A percentile compares a stretch with the other conserved stretches of the same genome.
phyloP scores from a whole-genome alignment of 2,329 filamentous ascomycete genomes.

The Calonectria ilicicola region DNA sequence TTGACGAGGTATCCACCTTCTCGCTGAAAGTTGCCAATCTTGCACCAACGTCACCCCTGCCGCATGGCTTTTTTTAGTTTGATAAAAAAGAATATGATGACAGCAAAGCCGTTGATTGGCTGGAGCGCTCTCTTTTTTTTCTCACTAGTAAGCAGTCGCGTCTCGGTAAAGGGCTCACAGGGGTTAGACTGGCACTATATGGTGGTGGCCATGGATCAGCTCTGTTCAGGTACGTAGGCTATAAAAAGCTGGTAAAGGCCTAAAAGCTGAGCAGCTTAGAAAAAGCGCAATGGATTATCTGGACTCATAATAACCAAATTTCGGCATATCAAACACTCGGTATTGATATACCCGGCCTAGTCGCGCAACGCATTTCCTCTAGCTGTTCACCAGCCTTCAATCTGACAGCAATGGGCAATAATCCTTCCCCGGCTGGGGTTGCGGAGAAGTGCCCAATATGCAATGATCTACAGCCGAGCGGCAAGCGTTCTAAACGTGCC shows the following conservation, averaged over 20 bases:
- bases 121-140: neutral
- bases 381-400: neutral
- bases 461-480: neutral
- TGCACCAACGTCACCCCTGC: too few species aligned
- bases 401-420: neutral
- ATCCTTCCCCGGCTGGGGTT: neutral
- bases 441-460: neutral
- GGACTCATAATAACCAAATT: too few species aligned
- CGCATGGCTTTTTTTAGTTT: too few species aligned
- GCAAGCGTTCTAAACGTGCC: neutral
- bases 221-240: neutral
- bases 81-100: neutral
- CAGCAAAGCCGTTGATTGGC: neutral
- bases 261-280: too few species aligned
- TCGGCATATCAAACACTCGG: neutral
- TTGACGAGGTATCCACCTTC: neutral
- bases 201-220: too few species aligned
- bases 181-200: neutral
- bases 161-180: neutral
- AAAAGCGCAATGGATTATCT: too few species aligned
- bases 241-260: neutral
- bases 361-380: neutral
- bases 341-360: neutral
- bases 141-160: neutral
- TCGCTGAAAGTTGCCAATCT: neutral